Percentiles rank a stretch among this genome's conserved stretches.
Conservation (phyloP, 495 filamentous ascomycete genomes). For the Pyronema omphalodes region DNA sequence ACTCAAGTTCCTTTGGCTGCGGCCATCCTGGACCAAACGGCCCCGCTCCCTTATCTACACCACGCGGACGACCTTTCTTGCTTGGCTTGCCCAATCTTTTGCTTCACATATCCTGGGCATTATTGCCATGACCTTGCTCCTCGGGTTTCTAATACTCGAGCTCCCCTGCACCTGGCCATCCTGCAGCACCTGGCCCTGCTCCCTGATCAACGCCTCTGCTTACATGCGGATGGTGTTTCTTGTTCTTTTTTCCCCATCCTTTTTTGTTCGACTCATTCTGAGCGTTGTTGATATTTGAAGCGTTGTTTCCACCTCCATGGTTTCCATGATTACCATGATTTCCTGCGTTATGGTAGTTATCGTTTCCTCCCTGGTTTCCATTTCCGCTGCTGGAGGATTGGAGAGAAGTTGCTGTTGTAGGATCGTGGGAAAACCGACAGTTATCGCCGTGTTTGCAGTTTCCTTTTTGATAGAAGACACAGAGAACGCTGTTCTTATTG, state of each 20-base stretch:
- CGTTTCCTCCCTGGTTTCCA: constrained; percentile 1
- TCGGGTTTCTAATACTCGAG: constrained; percentile 15
- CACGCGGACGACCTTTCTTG: not conserved
- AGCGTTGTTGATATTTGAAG: too few relatives aligned
- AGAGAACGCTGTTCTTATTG: constrained; percentile 16
- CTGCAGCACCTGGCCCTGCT: constrained; percentile 14
- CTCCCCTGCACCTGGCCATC: constrained; percentile 21
- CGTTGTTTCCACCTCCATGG: too few relatives aligned
- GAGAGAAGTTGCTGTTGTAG: constrained; percentile 1
- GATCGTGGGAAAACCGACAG: constrained; percentile 22
- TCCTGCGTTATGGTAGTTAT: not conserved
- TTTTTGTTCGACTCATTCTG: too few relatives aligned
- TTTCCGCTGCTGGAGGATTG: not conserved
- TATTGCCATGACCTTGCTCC: too few relatives aligned
- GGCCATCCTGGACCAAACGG: constrained; percentile 19
- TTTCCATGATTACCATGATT: constrained; percentile 2
- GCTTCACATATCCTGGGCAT: too few relatives aligned
- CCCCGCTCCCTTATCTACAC: constrained; percentile 9
- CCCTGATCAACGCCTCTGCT: constrained; percentile 12
- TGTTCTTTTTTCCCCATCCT: constrained; percentile 1
- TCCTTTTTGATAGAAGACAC: constrained; percentile 21
- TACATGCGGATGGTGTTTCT: constrained; percentile 8
- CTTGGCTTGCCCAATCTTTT: too few relatives aligned
- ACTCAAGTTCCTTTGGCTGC: constrained; percentile 15
- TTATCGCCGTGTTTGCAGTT: constrained; percentile 23